Conservation (phyloP, 768 basidiomycete species). For the Pholiota conissans region DNA sequence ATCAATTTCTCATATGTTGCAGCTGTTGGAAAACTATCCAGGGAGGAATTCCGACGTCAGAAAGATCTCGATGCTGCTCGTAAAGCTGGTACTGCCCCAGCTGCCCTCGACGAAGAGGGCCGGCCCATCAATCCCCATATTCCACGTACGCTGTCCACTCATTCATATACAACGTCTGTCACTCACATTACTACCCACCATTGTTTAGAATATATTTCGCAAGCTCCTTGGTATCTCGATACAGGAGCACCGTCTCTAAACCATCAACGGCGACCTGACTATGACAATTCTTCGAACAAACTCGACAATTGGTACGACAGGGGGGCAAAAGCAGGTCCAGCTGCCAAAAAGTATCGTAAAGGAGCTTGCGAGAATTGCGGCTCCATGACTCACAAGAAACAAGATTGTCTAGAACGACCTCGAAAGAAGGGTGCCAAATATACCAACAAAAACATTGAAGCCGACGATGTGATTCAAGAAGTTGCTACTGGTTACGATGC, state of each 20-base stretch:
- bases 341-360: conserved; percentile 95
- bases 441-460: conserved; percentile 85
- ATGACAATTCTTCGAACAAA: conserved; percentile 57
- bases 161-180: not conserved
- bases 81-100: conserved; percentile 97
- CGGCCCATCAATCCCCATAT: conserved; percentile 98
- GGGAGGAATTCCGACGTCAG: conserved; percentile 92
- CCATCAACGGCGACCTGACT: conserved; percentile 86
- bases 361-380: conserved; percentile 99
- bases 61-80: conserved; percentile 98
- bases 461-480: conserved; percentile 89
- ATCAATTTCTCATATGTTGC: conserved; percentile 1
- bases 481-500: conserved; percentile 81
- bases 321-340: conserved; percentile 80
- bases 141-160: conserved; percentile 69
- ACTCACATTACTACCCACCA: conserved; percentile 5
- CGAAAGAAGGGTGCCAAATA: conserved; percentile 95
- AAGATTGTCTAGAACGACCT: conserved; percentile 95
- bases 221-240: conserved; percentile 98
- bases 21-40: conserved; percentile 82
- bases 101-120: conserved; percentile 93
- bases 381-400: conserved; percentile 88
- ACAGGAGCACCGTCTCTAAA: conserved; percentile 91
- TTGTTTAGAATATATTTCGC: conserved; percentile 88
- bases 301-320: conserved; percentile 93